Conservation (phyloP, 2,329 filamentous ascomycete genomes). For the Diaporthe aspalathi region DNA sequence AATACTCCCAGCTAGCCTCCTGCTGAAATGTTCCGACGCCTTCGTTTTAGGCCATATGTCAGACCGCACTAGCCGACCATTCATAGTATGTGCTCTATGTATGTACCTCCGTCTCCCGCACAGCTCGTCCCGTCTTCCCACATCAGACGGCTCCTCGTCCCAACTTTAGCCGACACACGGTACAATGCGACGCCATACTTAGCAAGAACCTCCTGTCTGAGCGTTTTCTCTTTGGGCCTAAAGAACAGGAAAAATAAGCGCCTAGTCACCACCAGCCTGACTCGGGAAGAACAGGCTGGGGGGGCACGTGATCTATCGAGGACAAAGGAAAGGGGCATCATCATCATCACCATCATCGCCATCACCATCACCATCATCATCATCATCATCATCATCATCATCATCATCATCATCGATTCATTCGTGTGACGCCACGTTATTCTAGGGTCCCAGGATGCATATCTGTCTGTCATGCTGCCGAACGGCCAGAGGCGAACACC, state of each 20-base stretch:
- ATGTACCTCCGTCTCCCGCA: background rate
- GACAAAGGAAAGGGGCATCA: background rate
- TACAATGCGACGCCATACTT: slow-evolving; percentile 5
- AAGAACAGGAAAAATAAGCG: too few relatives aligned
- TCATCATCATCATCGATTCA: background rate
- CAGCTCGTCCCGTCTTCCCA: slow-evolving; percentile 23
- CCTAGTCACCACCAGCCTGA: background rate
- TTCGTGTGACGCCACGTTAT: background rate
- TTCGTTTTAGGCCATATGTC: background rate
- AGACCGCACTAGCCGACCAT: slow-evolving; percentile 7
- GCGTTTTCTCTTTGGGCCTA: background rate
- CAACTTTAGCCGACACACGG: slow-evolving; percentile 23
- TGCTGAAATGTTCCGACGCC: slow-evolving; percentile 2
- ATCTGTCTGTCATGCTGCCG: too few relatives aligned
- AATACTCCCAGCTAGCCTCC: background rate
- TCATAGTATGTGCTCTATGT: background rate
- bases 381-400: background rate
- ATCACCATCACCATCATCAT: background rate
- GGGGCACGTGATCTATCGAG: slow-evolving; percentile 11
- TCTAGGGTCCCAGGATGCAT: background rate
- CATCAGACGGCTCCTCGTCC: slow-evolving; percentile 11
- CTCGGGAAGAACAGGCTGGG: background rate
- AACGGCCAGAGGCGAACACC: too few relatives aligned
- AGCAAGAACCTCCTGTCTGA: slow-evolving; percentile 21
- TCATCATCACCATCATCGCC: background rate